Conservation (phyloP, 192 early-diverging fungal species). For the Glomus cerebriforme region DNA sequence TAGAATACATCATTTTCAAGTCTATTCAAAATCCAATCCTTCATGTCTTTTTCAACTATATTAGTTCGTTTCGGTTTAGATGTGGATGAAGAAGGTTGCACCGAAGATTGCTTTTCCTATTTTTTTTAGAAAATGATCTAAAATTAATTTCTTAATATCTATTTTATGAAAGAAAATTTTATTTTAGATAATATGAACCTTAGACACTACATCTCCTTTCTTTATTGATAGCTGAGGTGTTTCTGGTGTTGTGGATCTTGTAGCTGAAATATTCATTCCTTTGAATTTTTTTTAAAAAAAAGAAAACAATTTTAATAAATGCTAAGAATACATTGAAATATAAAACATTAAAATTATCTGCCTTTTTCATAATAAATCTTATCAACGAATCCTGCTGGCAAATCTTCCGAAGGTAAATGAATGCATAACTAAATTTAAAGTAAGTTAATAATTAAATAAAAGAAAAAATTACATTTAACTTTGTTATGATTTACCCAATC, state of each 20-base stretch:
- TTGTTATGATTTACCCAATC: conserved; percentile 52
- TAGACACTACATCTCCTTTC: conserved; percentile 28
- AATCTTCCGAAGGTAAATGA: conserved; percentile 42
- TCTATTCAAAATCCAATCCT: conserved; percentile 34
- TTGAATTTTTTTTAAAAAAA: too few species aligned
- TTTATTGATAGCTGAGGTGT: conserved; percentile 28
- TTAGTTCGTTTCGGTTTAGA: background rate
- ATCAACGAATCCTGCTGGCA: conserved; percentile 51
- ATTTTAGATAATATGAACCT: background rate
- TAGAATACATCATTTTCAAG: conserved; percentile 31
- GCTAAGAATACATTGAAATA: background rate
- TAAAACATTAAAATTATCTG: background rate
- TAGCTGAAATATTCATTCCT: conserved; percentile 33
- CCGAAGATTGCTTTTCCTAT: background rate
- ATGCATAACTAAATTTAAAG: conserved; percentile 33
- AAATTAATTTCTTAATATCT: background rate
- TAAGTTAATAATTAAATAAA: background rate
- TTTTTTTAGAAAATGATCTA: too few species aligned
- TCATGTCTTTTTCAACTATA: conserved; percentile 15
- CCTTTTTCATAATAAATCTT: conserved; percentile 53
- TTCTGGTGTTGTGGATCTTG: background rate
- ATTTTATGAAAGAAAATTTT: background rate
- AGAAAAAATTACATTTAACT: background rate
- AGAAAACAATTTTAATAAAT: too few species aligned
- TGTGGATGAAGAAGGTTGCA: too few species aligned